Evolutionary conservation across 2,329 filamentous ascomycete species (phyloP).

Genomic region (Blastomyces gilchristii): DNA sequence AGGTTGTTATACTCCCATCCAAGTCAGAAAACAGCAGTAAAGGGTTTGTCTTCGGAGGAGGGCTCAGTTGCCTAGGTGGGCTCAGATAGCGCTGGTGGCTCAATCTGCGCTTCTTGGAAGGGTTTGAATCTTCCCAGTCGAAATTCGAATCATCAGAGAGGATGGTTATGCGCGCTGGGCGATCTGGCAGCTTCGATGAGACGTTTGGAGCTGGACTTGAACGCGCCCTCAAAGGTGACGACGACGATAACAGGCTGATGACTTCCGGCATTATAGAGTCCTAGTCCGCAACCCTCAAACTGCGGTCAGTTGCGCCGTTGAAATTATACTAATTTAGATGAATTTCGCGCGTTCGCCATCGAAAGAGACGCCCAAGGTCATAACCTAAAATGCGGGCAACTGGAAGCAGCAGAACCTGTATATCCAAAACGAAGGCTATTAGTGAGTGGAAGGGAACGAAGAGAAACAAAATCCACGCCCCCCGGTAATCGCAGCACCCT

Average conservation of each 20-base stretch:
- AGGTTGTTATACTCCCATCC: neutral
- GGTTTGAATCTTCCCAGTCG: slow-evolving; percentile 11
- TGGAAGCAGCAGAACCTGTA: neutral
- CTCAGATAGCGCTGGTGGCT: slow-evolving; percentile 17
- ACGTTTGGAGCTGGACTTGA: neutral
- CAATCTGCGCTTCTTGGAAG: slow-evolving; percentile 24
- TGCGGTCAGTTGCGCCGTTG: neutral
- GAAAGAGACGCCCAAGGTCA: neutral
- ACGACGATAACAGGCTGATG: slow-evolving; percentile 29
- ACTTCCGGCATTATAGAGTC: slow-evolving; percentile 28
- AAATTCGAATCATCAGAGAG: slow-evolving; percentile 11
- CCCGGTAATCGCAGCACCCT: neutral
- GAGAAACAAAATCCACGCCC: neutral
- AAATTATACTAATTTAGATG: neutral
- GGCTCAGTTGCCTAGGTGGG: slow-evolving; percentile 9
- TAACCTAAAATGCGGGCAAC: neutral
- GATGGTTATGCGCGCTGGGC: neutral
- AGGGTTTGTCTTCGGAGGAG: neutral
- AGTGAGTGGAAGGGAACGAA: neutral
- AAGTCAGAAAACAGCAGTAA: slow-evolving; percentile 4
- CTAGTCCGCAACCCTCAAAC: neutral
- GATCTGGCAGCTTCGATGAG: neutral
- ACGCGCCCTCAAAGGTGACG: slow-evolving; percentile 10
- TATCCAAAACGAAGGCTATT: neutral
- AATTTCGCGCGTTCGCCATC: neutral